Evolutionary conservation across 768 basidiomycete genomes (phyloP).

Genomic region (Panaeolus cyanescens): DNA sequence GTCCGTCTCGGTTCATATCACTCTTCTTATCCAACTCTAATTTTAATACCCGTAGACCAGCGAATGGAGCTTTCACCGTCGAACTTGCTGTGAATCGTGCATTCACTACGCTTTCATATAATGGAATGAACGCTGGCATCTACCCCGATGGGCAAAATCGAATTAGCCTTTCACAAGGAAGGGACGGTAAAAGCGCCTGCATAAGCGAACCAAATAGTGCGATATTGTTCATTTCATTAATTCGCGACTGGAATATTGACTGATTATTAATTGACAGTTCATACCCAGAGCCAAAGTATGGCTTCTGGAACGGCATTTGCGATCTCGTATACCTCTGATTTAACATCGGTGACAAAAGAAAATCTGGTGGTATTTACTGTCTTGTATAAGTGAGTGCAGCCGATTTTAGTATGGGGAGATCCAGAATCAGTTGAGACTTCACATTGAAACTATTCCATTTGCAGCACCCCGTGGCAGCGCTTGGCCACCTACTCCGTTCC

Average conservation of each 20-base stretch:
- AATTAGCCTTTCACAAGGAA: conserved; percentile 28
- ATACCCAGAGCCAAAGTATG: conserved; percentile 46
- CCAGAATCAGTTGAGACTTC: not conserved
- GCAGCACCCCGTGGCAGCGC: conserved; percentile 45
- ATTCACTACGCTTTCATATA: conserved; percentile 39
- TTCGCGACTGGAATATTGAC: not conserved
- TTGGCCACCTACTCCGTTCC: conserved; percentile 44
- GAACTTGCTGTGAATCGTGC: conserved; percentile 44
- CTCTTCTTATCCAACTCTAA: not conserved
- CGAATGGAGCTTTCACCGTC: conserved; percentile 41
- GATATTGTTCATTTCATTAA: conserved; percentile 9
- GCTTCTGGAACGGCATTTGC: conserved; percentile 49
- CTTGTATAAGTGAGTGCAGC: conserved; percentile 34
- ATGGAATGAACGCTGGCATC: conserved; percentile 23
- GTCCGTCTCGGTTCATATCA: conserved; percentile 22
- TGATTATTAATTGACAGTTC: conserved; percentile 27
- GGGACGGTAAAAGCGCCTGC: conserved; percentile 26
- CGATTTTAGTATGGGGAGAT: not conserved
- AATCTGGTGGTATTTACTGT: conserved; percentile 47
- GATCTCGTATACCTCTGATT: conserved; percentile 44
- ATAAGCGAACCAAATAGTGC: conserved; percentile 38
- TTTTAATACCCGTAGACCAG: conserved; percentile 30
- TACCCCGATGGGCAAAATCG: conserved; percentile 39
- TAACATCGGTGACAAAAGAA: conserved; percentile 39
- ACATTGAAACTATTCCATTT: not conserved